Percentiles rank a stretch among this genome's conserved stretches.
Evolutionary conservation across 2,329 filamentous ascomycete species (phyloP).

Genomic region (Fusarium globosum): DNA sequence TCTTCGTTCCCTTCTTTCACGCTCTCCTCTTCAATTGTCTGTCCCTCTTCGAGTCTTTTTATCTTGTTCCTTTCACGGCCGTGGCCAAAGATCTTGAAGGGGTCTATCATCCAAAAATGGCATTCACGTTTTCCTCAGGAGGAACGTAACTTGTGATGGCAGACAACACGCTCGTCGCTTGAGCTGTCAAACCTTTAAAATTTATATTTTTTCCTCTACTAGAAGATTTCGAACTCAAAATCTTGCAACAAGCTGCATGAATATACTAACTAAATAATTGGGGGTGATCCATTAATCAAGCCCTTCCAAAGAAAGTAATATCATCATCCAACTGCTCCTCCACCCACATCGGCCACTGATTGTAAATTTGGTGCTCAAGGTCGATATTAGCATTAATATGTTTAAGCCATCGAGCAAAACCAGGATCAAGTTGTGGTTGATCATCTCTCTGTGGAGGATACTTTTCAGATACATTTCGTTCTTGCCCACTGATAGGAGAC

Average conservation of each 20-base stretch:
- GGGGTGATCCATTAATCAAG: background rate
- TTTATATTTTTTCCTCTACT: background rate
- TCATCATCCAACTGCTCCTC: slow-evolving; percentile 61
- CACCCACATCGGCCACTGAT: slow-evolving; percentile 67
- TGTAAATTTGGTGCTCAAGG: slow-evolving; percentile 57
- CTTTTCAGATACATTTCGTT: slow-evolving; percentile 50
- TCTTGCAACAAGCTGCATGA: background rate
- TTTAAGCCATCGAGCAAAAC: slow-evolving; percentile 62
- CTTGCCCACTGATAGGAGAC: slow-evolving; percentile 58
- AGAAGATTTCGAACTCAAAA: background rate
- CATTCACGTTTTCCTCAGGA: background rate
- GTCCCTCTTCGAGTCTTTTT: background rate
- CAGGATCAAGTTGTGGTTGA: slow-evolving; percentile 51
- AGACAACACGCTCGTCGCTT: background rate
- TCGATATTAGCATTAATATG: slow-evolving; percentile 62
- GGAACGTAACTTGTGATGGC: background rate
- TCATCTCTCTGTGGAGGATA: slow-evolving; percentile 40
- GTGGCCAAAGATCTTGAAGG: background rate
- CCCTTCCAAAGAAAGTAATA: slow-evolving; percentile 57
- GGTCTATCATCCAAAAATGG: background rate
- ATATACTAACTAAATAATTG: background rate
- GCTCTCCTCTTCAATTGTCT: background rate
- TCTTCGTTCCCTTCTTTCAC: background rate
- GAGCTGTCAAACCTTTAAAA: background rate
- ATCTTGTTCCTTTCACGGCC: background rate